Base-by-base conservation (phyloP, 2,329 filamentous ascomycete species). In the Fusarium albidum region DNA sequence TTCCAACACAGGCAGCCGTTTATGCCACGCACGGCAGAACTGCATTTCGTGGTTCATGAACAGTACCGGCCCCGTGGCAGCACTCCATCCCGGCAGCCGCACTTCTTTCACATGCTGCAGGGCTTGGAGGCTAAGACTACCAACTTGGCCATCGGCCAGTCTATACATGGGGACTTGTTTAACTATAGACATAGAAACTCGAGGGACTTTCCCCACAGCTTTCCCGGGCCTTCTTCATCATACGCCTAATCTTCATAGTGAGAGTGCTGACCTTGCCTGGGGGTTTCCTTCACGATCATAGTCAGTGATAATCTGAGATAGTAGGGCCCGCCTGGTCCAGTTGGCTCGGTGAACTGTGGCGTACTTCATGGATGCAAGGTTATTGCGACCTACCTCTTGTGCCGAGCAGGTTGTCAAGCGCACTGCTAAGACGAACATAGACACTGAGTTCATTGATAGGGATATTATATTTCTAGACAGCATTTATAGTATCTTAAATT, bases 21-120 rank as follows among this genome's bases (percentile, higher is more conserved):
- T 59, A 82, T 85, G 77, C 80, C 80, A 37, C 77, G 78, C 15
- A 82, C 79, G 1, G 75, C 78, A 3, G 10, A 67, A 69, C 12
- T 80, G 79, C 49, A 71, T 75, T 9, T 81, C 78, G 8, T 83
- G 80, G 81, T 84, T 79, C 67, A 83, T 82, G 67, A 71, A 73
- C 28, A 78, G 75, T 9, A 70, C 77, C 28, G 80, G 77, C 0
- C 75, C 76, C 2, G 79, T 83, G 17, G 77, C 74, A 6, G 79
- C 78, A 4, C 66, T 83, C 38, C 79, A 82, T 56, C 79, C 80
- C 0, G 80, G 80, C 6, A 79, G 77, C 59, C 71, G 79, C 79
- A 82, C 62, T 82, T 82, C 66, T 78, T 82, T 65, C 76, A 80
- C 55, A 82, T 82, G 77, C 71, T 84, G 17, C 76, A 79, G 59